These are phyloP conservation scores for Dillenia turbinata DNA, from an alignment of 164 flowering plant genomes.

Conservation along the genomic window DNA sequence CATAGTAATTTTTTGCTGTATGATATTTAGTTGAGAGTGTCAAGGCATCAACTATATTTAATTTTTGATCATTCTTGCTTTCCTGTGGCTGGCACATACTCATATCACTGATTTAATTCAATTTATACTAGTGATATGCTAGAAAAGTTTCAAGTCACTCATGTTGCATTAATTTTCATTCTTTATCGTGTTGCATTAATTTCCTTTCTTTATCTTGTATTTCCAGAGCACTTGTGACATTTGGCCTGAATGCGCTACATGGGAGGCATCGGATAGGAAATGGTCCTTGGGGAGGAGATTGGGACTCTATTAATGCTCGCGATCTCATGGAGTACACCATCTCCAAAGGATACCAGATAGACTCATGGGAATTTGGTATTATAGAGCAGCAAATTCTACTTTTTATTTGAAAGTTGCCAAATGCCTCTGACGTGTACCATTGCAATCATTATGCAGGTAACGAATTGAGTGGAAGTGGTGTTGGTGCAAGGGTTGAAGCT, in stretches of 20 bases:
- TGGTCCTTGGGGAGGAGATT: conserved; percentile 62
- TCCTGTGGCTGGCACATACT: too few species aligned
- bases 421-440: too few species aligned
- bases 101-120: too few species aligned
- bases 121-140: too few species aligned
- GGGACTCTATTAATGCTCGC: conserved; percentile 67
- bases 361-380: conserved; percentile 95
- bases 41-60: too few species aligned
- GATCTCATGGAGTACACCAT: conserved; percentile 69
- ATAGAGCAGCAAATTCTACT: not conserved
- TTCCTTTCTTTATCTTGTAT: not conserved
- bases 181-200: too few species aligned
- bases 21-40: too few species aligned
- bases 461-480: conserved; percentile 82
- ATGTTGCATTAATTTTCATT: too few species aligned
- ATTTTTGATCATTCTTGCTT: too few species aligned
- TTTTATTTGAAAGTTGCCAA: too few species aligned
- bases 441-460: conserved; percentile 44
- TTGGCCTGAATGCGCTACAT: conserved; percentile 84
- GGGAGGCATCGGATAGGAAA: conserved; percentile 51
- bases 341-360: conserved; percentile 66
- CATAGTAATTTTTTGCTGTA: too few species aligned
- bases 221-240: conserved; percentile 72
- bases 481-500: conserved; percentile 72
- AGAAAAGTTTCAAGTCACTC: too few species aligned